These are phyloP conservation scores for Trypanosoma boissoni DNA, from an alignment of 208 protist species.

Conservation along the genomic window DNA sequence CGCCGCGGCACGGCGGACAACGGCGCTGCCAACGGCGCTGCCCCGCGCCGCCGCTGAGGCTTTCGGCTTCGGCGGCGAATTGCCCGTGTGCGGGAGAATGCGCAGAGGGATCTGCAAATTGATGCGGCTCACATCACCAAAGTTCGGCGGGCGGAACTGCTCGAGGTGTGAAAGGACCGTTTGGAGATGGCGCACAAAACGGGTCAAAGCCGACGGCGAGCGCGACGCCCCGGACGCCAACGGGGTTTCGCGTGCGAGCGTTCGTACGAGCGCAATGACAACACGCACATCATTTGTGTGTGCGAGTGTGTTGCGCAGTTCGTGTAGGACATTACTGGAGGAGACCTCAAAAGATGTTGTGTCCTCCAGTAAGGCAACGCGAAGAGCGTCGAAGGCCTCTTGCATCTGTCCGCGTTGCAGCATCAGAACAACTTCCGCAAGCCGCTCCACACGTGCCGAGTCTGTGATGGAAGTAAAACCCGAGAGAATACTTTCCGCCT, in stretches of 20 bases:
- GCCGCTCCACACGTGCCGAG: constrained; percentile 28
- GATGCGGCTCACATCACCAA: constrained; percentile 27
- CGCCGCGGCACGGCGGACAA: not conserved
- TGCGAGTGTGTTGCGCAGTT: constrained; percentile 23
- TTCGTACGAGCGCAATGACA: constrained; percentile 28
- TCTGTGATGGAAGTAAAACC: constrained; percentile 37
- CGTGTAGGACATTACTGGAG: constrained; percentile 48
- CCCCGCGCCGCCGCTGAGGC: constrained; percentile 1
- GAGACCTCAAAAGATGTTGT: constrained; percentile 67
- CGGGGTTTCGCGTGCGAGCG: constrained; percentile 12
- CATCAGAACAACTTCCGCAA: constrained; percentile 36
- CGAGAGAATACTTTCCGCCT: constrained; percentile 35
- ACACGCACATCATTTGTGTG: constrained; percentile 28
- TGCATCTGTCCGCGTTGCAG: constrained; percentile 40
- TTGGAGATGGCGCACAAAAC: constrained; percentile 36
- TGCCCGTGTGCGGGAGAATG: constrained; percentile 24
- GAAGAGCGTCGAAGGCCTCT: constrained; percentile 38
- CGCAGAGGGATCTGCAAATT: constrained; percentile 29
- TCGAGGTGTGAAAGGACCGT: constrained; percentile 34
- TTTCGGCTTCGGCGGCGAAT: not conserved
- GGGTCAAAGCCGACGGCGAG: constrained; percentile 14
- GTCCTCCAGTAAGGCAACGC: constrained; percentile 37
- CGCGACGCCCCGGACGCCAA: constrained; percentile 2
- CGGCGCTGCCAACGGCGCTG: not conserved
- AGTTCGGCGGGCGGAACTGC: constrained; percentile 28